Conservation (phyloP, 257 asterid species). For the Solanum dulcamara region DNA sequence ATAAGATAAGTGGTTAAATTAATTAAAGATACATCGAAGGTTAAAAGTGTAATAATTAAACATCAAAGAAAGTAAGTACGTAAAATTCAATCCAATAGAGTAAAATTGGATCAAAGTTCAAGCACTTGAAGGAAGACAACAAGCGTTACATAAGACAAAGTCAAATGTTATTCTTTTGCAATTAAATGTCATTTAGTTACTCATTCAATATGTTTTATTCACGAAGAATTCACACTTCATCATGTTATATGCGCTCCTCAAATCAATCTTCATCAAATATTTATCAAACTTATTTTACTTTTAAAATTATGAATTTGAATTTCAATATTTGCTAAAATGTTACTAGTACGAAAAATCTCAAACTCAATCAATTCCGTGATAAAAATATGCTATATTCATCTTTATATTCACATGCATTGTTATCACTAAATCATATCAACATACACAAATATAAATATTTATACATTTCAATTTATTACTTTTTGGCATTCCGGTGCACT, state of each 20-base stretch:
- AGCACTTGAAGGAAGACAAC: too few relatives aligned
- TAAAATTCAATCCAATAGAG: too few relatives aligned
- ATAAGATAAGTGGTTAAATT: rapidly evolving
- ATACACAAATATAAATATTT: too few relatives aligned
- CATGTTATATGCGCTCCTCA: neutral
- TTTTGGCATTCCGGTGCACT: too few relatives aligned
- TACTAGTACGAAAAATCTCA: neutral
- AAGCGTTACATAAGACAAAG: too few relatives aligned
- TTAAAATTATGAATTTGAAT: neutral
- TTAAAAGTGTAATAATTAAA: neutral
- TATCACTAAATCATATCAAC: neutral
- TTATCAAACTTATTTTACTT: neutral
- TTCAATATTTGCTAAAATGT: neutral
- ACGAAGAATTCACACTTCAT: too few relatives aligned
- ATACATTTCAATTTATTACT: neutral
- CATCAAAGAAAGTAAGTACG: rapidly evolving
- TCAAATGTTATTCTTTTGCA: too few relatives aligned
- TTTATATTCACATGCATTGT: neutral
- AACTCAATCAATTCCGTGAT: neutral
- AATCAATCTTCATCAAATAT: neutral
- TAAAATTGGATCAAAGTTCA: too few relatives aligned
- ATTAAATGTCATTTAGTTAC: too few relatives aligned
- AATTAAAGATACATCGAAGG: neutral
- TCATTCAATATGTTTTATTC: too few relatives aligned
- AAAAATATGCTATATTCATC: neutral